A percentile compares a stretch with the other conserved stretches of the same genome.
phyloP scores from a whole-genome alignment of 2,329 filamentous ascomycete genomes.

The Aspergillus clavatus region DNA sequence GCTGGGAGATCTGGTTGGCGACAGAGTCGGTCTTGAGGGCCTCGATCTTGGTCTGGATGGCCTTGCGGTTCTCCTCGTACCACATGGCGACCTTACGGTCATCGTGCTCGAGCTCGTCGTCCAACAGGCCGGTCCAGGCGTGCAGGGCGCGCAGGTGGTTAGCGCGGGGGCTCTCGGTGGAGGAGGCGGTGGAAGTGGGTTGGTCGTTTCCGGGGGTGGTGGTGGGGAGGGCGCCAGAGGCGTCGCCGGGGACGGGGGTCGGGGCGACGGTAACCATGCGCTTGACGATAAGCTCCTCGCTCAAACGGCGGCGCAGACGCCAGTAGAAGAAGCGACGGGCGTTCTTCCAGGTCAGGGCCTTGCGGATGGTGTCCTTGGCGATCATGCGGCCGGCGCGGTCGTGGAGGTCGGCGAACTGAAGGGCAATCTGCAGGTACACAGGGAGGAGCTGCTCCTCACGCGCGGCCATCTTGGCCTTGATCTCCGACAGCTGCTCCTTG shows the following conservation, averaged over 20 bases:
- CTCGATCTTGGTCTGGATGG: conserved; percentile 78
- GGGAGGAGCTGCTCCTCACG: conserved; percentile 87
- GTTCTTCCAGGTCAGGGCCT: conserved; percentile 77
- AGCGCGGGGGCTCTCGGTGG: conserved; percentile 51
- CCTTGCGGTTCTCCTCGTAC: conserved; percentile 93
- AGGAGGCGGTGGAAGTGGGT: conserved; percentile 9
- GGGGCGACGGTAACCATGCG: conserved; percentile 60
- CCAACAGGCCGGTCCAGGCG: conserved; percentile 70
- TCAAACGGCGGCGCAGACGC: conserved; percentile 92
- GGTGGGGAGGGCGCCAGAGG: conserved; percentile 41
- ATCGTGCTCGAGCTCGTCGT: conserved; percentile 66
- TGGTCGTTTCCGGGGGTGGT: conserved; percentile 29
- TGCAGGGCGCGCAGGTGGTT: conserved; percentile 69
- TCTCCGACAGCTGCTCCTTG: conserved; percentile 67
- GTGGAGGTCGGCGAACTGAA: conserved; percentile 95
- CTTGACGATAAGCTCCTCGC: conserved; percentile 95
- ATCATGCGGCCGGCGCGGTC: conserved; percentile 97
- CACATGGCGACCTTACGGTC: conserved; percentile 83
- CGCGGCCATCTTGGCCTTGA: conserved; percentile 78
- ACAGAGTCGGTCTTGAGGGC: conserved; percentile 71
- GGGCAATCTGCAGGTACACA: conserved; percentile 89
- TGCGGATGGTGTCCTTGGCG: conserved; percentile 90
- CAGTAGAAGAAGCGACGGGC: conserved; percentile 99
- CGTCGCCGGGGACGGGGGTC: conserved; percentile 32
- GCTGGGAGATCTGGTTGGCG: conserved; percentile 63